These are phyloP conservation scores for Pyracantha coccinea DNA, from an alignment of 331 rosid species.

Conservation along the genomic window DNA sequence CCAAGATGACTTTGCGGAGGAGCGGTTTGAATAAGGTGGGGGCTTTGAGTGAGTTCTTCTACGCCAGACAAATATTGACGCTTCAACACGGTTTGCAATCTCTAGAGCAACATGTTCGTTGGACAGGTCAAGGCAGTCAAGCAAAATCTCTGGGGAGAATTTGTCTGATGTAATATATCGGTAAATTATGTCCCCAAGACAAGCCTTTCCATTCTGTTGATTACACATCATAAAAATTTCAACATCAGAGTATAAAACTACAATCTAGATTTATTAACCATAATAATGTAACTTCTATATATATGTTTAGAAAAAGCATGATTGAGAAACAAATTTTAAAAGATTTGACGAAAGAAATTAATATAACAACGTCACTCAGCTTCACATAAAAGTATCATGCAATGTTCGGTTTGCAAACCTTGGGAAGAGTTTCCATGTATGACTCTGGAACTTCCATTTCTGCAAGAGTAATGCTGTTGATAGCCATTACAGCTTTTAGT, in stretches of 20 bases:
- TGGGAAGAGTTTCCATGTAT: constrained; percentile 51
- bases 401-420: constrained; percentile 17
- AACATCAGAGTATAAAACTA: not conserved
- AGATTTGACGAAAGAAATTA: not conserved
- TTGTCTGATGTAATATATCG: constrained; percentile 49
- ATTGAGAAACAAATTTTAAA: not conserved
- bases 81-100: constrained; percentile 50
- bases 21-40: constrained; percentile 26
- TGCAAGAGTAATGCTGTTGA: constrained; percentile 41
- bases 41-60: constrained; percentile 40
- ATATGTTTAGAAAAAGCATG: not conserved
- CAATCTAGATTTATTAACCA: not conserved
- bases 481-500: constrained; percentile 48
- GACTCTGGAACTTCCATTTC: constrained; percentile 60
- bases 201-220: constrained; percentile 46
- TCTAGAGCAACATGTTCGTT: constrained; percentile 53
- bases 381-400: not conserved
- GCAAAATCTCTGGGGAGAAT: constrained; percentile 43
- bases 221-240: not conserved
- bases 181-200: constrained; percentile 47
- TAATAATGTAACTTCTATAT: not conserved
- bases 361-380: not conserved
- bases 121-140: constrained; percentile 50
- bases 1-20: constrained; percentile 52
- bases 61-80: constrained; percentile 47